Base-by-base conservation (phyloP, 805 yeast species). In the Saccharomycopsis sp. region DNA sequence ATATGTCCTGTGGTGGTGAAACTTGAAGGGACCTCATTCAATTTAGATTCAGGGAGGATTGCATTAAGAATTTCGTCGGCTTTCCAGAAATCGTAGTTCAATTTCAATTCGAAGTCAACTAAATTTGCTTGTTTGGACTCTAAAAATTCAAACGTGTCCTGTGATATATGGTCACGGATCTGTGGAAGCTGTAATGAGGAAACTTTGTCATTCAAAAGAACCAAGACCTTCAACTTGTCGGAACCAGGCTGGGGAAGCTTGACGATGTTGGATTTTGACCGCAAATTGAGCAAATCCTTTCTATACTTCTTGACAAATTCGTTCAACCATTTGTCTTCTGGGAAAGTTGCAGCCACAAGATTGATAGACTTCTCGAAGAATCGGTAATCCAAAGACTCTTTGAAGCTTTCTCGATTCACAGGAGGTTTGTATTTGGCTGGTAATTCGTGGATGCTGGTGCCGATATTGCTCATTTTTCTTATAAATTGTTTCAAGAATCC, bases 1-100 rank as follows among this genome's bases (percentile, higher is more conserved):
- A 94, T 80, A 72, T 94, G 98, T 0, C 99, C 99, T 0, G 96
- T 96, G 42, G 84, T 83, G 0, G 98, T 89, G 70, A 88, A 94
- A 0, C 98, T 96, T 0, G 94, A 78, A 0, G 99, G 99, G 7
- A 86, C 76, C 58, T 90, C 96, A 49, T 80, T 85, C 3, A 82
- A 71, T 20, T 83, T 70, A 19, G 83, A 76, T 52, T 81, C 86
- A 0, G 99, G 99, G 52, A 94, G 71, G 2, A 91, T 80, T 0
- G 96, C 81, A 52, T 77, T 75, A 44, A 94, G 74, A 15, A 94
- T 86, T 64, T 94, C 97, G 58, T 96, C 99, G 0, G 92, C 78
- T 64, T 83, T 84, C 98, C 98, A 94, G 70, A 82, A 89, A 54
- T 82, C 78, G 69, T 94, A 94, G 62, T 77, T 86, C 55, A 94